These are phyloP conservation scores for Calonectria montana DNA, from an alignment of 2,329 filamentous ascomycete species.

Conservation along the genomic window DNA sequence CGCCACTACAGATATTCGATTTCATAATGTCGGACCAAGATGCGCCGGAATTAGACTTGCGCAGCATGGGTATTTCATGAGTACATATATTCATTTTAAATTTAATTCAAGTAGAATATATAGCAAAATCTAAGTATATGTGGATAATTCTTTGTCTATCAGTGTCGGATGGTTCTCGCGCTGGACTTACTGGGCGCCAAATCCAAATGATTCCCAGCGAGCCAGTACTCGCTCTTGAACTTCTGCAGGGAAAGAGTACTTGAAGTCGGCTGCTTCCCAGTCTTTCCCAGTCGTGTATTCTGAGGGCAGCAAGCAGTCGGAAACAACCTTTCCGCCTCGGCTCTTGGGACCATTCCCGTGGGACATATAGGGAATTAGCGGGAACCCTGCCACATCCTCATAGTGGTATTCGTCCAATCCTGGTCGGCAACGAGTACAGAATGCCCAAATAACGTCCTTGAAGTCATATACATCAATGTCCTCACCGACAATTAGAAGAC, in stretches of 20 bases:
- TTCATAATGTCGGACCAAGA: slow-evolving; percentile 31
- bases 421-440: slow-evolving; percentile 59
- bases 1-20: slow-evolving; percentile 31
- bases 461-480: slow-evolving; percentile 60
- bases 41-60: slow-evolving; percentile 2
- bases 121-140: not conserved
- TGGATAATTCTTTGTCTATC: not conserved
- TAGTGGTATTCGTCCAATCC: slow-evolving; percentile 56
- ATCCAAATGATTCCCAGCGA: slow-evolving; percentile 49
- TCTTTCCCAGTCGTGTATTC: slow-evolving; percentile 54
- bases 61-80: slow-evolving; percentile 48
- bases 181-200: slow-evolving; percentile 9
- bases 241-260: slow-evolving; percentile 50
- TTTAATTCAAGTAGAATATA: not conserved
- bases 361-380: slow-evolving; percentile 59
- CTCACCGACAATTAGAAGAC: slow-evolving; percentile 58
- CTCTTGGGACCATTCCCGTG: slow-evolving; percentile 50
- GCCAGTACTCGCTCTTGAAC: slow-evolving; percentile 50
- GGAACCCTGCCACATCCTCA: slow-evolving; percentile 56
- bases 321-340: slow-evolving; percentile 59
- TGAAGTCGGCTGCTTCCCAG: slow-evolving; percentile 48
- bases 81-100: not conserved
- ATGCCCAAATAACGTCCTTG: slow-evolving; percentile 62
- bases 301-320: slow-evolving; percentile 53
- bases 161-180: not conserved